These are phyloP conservation scores for Tulasnella sp. DNA, from an alignment of 768 basidiomycete genomes.

Conservation along the genomic window DNA sequence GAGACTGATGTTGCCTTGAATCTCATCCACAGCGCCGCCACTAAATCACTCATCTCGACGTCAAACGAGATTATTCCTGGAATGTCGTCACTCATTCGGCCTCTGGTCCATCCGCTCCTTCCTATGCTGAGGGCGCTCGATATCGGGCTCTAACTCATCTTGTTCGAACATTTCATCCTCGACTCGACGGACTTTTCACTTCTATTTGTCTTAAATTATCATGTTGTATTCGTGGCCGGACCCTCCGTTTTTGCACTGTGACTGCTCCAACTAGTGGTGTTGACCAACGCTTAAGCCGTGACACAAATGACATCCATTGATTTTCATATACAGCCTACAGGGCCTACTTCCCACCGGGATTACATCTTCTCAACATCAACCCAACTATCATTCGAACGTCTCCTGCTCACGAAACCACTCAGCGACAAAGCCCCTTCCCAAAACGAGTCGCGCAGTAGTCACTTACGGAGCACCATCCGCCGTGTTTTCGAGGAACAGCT, in stretches of 20 bases:
- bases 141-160: background rate
- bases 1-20: background rate
- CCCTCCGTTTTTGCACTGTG: background rate
- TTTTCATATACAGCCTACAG: background rate
- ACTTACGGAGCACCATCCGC: constrained; percentile 11
- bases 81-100: no score
- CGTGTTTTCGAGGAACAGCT: constrained; percentile 48
- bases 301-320: background rate
- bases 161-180: background rate
- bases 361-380: constrained; percentile 17
- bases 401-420: constrained; percentile 2
- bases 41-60: background rate
- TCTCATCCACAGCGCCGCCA: background rate
- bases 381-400: constrained; percentile 12
- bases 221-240: background rate
- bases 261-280: no score
- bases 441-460: background rate
- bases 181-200: background rate
- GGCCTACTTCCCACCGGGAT: background rate
- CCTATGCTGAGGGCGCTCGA: background rate
- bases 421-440: background rate
- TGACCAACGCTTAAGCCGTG: background rate
- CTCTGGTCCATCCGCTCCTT: background rate
- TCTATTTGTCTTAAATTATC: background rate
- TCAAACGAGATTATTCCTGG: background rate